Percentiles rank a stretch among this genome's conserved stretches.
Evolutionary conservation across 495 filamentous ascomycete species (phyloP).

Genomic region (Cryomyces minteri): DNA sequence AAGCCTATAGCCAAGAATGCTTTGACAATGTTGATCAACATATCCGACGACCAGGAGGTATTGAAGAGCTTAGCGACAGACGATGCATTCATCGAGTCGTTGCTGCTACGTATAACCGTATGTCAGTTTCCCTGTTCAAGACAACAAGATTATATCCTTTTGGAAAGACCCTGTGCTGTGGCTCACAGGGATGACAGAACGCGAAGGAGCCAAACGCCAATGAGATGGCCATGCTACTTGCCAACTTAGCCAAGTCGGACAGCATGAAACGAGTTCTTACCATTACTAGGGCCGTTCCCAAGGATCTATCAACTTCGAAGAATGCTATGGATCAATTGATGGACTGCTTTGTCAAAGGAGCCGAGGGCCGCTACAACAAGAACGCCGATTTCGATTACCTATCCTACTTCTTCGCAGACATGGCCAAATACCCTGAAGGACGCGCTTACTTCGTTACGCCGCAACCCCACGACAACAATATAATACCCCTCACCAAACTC

Average conservation of each 20-base stretch:
- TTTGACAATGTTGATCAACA: conserved; percentile 83
- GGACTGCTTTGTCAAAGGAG: conserved; percentile 87
- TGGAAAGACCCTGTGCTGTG: too few species aligned
- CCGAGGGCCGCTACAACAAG: conserved; percentile 63
- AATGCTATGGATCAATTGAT: conserved; percentile 76
- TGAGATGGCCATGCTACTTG: conserved; percentile 74
- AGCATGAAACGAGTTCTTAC: conserved; percentile 45
- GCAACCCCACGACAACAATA: conserved; percentile 49
- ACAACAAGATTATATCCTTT: too few species aligned
- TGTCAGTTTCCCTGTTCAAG: conserved; percentile 21
- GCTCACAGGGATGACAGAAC: conserved; percentile 23
- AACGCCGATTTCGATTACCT: conserved; percentile 83
- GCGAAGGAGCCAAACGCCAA: conserved; percentile 58
- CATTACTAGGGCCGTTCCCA: conserved; percentile 40
- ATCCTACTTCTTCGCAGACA: conserved; percentile 80
- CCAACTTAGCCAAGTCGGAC: conserved; percentile 73
- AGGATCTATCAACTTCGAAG: conserved; percentile 43
- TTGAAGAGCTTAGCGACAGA: conserved; percentile 55
- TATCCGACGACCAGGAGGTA: conserved; percentile 60
- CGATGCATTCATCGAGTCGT: conserved; percentile 57
- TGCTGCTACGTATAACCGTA: conserved; percentile 59
- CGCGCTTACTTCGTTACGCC: conserved; percentile 56
- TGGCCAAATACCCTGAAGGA: conserved; percentile 54
- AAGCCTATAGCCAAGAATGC: conserved; percentile 83
- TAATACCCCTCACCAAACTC: conserved; percentile 75